These are phyloP conservation scores for Ogataea paradorogensis DNA, from an alignment of 805 yeast species.

Conservation along the genomic window DNA sequence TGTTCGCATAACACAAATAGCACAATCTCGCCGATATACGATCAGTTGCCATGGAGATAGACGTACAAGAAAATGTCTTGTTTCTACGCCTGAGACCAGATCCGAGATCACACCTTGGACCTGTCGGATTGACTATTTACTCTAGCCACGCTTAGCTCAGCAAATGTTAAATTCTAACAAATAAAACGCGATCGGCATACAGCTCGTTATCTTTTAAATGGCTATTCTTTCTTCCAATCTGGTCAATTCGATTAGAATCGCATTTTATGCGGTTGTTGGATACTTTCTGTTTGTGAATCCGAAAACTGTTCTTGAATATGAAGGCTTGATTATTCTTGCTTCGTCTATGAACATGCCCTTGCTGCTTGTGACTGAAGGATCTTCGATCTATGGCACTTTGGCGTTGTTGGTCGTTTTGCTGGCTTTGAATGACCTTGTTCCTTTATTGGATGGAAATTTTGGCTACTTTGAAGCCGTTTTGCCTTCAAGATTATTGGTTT, in stretches of 20 bases:
- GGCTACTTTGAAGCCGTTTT: conserved; percentile 57
- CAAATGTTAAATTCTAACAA: too few relatives aligned
- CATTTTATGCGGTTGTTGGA: conserved; percentile 21
- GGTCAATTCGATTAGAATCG: conserved; percentile 22
- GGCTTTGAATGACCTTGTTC: conserved; percentile 55
- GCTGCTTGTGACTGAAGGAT: conserved; percentile 30
- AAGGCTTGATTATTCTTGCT: conserved; percentile 28
- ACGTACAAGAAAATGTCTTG: too few relatives aligned
- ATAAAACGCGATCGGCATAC: conserved; percentile 4
- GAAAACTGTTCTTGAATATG: conserved; percentile 27
- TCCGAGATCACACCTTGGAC: too few relatives aligned
- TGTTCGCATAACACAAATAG: too few relatives aligned
- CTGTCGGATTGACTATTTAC: too few relatives aligned
- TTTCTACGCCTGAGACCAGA: too few relatives aligned
- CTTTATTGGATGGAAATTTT: conserved; percentile 45
- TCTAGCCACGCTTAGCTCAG: too few relatives aligned
- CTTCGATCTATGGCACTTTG: conserved; percentile 43
- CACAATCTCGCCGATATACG: too few relatives aligned
- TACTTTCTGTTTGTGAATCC: conserved; percentile 27
- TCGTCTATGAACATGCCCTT: conserved; percentile 34
- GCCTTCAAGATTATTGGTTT: conserved; percentile 52
- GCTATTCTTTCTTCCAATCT: conserved; percentile 28
- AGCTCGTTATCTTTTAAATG: conserved; percentile 20
- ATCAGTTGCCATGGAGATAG: too few relatives aligned
- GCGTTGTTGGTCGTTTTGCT: conserved; percentile 43